phyloP scores from a whole-genome alignment of 1,284 basidiomycete genomes.

The Coriolopsis trogii region DNA sequence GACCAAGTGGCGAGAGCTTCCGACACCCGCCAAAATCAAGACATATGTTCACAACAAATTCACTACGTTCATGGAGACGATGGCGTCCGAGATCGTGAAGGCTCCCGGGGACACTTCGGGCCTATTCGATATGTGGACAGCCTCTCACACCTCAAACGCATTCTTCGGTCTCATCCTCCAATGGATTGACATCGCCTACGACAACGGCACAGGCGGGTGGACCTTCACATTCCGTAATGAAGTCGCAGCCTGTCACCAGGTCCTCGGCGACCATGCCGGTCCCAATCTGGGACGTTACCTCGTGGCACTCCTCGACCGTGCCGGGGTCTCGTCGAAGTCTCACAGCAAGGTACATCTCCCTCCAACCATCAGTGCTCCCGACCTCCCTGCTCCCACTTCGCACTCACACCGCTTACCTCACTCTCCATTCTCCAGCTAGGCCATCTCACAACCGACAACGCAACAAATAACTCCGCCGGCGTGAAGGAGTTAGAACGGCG shows the following conservation, averaged over 20 bases:
- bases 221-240: slow-evolving; percentile 2
- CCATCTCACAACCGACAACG: background rate
- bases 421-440: background rate
- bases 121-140: slow-evolving; percentile 11
- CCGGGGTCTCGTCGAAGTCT: slow-evolving; percentile 28
- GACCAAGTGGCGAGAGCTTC: background rate
- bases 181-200: slow-evolving; percentile 5
- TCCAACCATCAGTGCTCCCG: too few relatives aligned
- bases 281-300: slow-evolving; percentile 32
- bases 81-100: background rate
- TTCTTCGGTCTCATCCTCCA: background rate
- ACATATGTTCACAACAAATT: slow-evolving; percentile 7
- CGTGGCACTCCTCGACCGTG: slow-evolving; percentile 24
- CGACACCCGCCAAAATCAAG: background rate
- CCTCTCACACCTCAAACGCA: slow-evolving; percentile 5
- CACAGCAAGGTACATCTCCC: slow-evolving; percentile 27
- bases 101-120: background rate
- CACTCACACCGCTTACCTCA: background rate
- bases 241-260: slow-evolving; percentile 27
- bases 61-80: background rate
- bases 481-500: background rate
- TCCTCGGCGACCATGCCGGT: slow-evolving; percentile 30
- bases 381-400: too few relatives aligned
- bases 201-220: too few relatives aligned
- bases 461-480: background rate